Conservation (phyloP, 1,139 yeast species). For the Geotrichum histeridarum region DNA sequence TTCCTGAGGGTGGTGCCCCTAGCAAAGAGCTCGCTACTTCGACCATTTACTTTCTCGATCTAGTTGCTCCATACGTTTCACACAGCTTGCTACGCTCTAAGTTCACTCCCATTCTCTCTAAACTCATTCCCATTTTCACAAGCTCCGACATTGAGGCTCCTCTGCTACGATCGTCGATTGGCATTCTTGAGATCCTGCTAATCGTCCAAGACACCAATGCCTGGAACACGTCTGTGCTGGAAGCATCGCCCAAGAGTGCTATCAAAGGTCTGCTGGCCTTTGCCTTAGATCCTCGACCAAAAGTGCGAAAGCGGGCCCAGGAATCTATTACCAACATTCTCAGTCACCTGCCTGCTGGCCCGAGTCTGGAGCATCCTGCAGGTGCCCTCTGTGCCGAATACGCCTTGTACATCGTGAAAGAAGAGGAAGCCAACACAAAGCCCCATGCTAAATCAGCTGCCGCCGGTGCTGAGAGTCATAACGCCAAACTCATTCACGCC, state of each 20-base stretch:
- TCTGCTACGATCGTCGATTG: slow-evolving; percentile 73
- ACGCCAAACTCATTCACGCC: slow-evolving; percentile 63
- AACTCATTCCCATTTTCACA: slow-evolving; percentile 76
- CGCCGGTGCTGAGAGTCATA: slow-evolving; percentile 28
- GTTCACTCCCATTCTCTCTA: slow-evolving; percentile 70
- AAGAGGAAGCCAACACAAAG: slow-evolving; percentile 37
- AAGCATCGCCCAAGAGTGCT: slow-evolving; percentile 76
- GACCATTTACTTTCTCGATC: slow-evolving; percentile 75
- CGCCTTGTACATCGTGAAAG: slow-evolving; percentile 51
- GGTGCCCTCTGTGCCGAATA: slow-evolving; percentile 64
- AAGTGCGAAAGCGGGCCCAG: slow-evolving; percentile 90
- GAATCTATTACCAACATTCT: slow-evolving; percentile 70
- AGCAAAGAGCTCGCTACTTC: slow-evolving; percentile 66
- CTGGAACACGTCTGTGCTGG: slow-evolving; percentile 52
- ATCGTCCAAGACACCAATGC: slow-evolving; percentile 74
- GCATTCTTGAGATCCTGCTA: slow-evolving; percentile 73
- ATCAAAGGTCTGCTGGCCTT: slow-evolving; percentile 74
- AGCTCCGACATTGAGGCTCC: slow-evolving; percentile 76
- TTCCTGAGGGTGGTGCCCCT: slow-evolving; percentile 46
- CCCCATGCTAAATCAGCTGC: slow-evolving; percentile 24
- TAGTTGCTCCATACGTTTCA: slow-evolving; percentile 73
- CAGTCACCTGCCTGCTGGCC: slow-evolving; percentile 72
- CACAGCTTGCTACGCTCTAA: slow-evolving; percentile 61
- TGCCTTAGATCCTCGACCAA: slow-evolving; percentile 85
- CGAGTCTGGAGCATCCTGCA: slow-evolving; percentile 72